phyloP scores from a whole-genome alignment of 2,329 filamentous ascomycete species.

The Cladophialophora psammophila region DNA sequence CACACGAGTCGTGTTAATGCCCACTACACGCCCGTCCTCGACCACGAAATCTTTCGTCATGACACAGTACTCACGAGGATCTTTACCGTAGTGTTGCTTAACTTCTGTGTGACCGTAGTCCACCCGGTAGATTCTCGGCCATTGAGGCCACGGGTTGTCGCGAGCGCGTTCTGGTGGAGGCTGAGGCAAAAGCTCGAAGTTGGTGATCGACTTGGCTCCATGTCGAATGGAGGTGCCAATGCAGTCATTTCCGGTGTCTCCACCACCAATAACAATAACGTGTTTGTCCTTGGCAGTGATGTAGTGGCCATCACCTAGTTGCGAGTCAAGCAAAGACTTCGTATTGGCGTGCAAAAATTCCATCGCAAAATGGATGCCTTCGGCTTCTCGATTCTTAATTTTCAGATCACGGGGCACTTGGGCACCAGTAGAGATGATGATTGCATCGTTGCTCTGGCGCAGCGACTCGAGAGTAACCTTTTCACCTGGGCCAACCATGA shows the following conservation, averaged over 20 bases:
- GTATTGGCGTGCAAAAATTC: conserved; percentile 97
- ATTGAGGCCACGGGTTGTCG: conserved; percentile 98
- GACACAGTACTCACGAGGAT: conserved; percentile 96
- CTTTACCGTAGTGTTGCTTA: conserved; percentile 93
- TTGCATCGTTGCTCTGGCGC: conserved; percentile 77
- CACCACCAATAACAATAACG: conserved; percentile 95
- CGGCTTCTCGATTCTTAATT: conserved; percentile 84
- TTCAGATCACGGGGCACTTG: conserved; percentile 92
- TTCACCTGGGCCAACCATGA: conserved; percentile 77
- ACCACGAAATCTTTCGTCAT: conserved; percentile 98
- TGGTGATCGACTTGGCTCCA: conserved; percentile 92
- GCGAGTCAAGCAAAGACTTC: conserved; percentile 93
- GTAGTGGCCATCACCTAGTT: conserved; percentile 81
- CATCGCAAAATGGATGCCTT: conserved; percentile 96
- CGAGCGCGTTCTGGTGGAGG: conserved; percentile 87
- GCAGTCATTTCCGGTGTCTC: conserved; percentile 97
- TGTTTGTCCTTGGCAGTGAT: conserved; percentile 96
- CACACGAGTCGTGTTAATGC: conserved; percentile 93
- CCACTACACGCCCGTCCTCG: conserved; percentile 89
- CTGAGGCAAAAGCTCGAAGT: conserved; percentile 95
- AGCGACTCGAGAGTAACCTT: conserved; percentile 73
- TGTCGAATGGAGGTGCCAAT: conserved; percentile 96
- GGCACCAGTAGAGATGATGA: conserved; percentile 89
- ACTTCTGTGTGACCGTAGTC: conserved; percentile 97
- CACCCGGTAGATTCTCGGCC: conserved; percentile 97